Evolutionary conservation across 345 rosid genomes (phyloP), one percentile per base, ranked within the genome.

Genomic region (Pistacia atlantica): DNA sequence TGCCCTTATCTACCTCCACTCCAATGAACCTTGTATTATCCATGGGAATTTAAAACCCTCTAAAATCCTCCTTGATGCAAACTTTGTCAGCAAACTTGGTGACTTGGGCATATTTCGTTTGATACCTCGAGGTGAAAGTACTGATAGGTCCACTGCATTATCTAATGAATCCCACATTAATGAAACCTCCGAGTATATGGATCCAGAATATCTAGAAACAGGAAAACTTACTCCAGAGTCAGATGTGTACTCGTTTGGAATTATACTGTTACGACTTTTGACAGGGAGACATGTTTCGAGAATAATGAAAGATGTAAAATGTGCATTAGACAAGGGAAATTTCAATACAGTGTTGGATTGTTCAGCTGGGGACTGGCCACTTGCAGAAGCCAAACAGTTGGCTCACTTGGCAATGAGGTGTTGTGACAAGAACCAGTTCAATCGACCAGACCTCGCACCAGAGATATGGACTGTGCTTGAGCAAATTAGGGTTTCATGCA

Each of bases 41-140:
- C 99, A 95, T 74, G 99, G 98, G 59, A 89, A 88, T 78, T 82
- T 95, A 72, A 93, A 89, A 80, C 90, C 95, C 20, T 88, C 96
- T 67, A 95, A 93, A 74, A 81, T 95, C 78, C 97, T 95, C 73
- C 89, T 95, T 20, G 94, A 91, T 82, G 61, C 90, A 69, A 89
- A 89, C 78, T 87, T 87, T 49, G 89, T 86, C 38, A 76, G 90
- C 84, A 93, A 93, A 85, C 82, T 93, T 48, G 83, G 77, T n/a
- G 92, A 89, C 83, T 86, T 88, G 37, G 98, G 97, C 75, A 81
- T 89, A 72, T 85, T 75, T 75, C 83, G 73, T 79, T 85, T 91
- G 79, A 72, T 88, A 59, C 81, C 90, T 4, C 81, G 60, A n/a
- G 73, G 76, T 48, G 85, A 83, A 76, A 25, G 71, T 13, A 4